phyloP scores from a whole-genome alignment of 192 early-diverging fungal genomes.

The Umbelopsis sp. region DNA sequence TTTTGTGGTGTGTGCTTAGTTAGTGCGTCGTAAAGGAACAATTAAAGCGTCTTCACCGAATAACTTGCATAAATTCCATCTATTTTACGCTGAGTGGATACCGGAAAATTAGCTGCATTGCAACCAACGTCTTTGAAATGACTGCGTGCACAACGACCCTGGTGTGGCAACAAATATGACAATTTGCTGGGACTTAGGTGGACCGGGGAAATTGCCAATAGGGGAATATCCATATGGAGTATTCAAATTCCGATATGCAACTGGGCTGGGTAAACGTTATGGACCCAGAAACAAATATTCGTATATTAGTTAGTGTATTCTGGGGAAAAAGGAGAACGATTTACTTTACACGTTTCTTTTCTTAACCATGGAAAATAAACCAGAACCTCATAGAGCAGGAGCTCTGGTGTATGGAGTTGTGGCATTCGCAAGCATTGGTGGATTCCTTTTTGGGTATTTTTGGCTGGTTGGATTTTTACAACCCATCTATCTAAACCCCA shows the following conservation, averaged over 20 bases:
- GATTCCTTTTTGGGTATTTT: conserved; percentile 54
- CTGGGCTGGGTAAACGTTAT: background rate
- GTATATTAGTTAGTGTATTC: background rate
- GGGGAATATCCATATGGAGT: background rate
- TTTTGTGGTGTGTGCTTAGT: no score
- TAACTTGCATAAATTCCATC: no score
- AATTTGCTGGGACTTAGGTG: no score
- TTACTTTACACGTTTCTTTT: background rate
- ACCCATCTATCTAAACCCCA: no score
- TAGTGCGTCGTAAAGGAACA: no score
- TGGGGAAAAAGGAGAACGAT: background rate
- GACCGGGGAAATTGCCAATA: conserved; percentile 5
- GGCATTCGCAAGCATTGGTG: conserved; percentile 45
- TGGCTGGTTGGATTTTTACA: background rate
- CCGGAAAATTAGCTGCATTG: no score
- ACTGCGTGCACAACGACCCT: no score
- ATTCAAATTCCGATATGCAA: no score
- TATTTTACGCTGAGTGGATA: no score
- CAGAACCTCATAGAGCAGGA: background rate
- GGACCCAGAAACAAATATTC: background rate
- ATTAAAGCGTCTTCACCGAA: no score
- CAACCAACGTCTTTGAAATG: no score
- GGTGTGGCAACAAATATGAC: no score
- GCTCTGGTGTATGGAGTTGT: conserved; percentile 16
- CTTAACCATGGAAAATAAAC: background rate